Base-by-base conservation (phyloP, 208 protist species). In the Trypanosoma cruzi region DNA sequence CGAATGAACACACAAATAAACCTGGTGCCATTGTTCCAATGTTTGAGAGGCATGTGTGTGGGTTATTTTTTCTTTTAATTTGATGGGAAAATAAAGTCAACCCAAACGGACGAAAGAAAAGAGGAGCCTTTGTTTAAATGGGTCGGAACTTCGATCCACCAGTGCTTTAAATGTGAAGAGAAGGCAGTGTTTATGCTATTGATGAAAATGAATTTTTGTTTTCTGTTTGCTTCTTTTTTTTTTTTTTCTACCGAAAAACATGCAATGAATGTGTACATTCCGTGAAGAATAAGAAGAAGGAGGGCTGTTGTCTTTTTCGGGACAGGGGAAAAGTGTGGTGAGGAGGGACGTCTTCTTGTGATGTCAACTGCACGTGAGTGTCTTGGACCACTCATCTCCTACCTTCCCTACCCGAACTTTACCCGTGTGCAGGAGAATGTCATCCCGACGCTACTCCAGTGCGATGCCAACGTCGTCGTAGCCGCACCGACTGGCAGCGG, bases 401-500 rank as follows among this genome's bases (percentile, higher is more conserved):
- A 79, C 37, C 16, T 93, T n/a, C 77, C 85, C 0, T 80, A 87
- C 66, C 61, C 61, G 1, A 68, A 54, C 10, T 80, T 94, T 54
- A 94, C 85, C 44, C 84, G 81, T 28, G 88, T 96, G n/a, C 88
- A 96, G 61, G 81, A 86, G 53, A 32, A 53, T 0, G 82, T 86
- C 18, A 86, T 96, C 16, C 91, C 88, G 13, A 46, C 79, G 4
- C 50, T 96, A 20, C 66, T 93, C 5, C 40, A 77, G 24, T 69
- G 52, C 37, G 68, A 91, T 28, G 58, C 55, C 26, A 94, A 93
- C 59, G 80, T 93, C 48, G 77, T 97, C 28, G 80, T 97, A 0
- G 85, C 85, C 0, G 94, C 94, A 0, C 94, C 94, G 0, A 97
- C 94, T 3, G 94, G 91, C 1, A 94, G 88, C 68, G 94, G 94